Base-by-base conservation (phyloP, 345 rosid species). In the Salix arbutifolia region DNA sequence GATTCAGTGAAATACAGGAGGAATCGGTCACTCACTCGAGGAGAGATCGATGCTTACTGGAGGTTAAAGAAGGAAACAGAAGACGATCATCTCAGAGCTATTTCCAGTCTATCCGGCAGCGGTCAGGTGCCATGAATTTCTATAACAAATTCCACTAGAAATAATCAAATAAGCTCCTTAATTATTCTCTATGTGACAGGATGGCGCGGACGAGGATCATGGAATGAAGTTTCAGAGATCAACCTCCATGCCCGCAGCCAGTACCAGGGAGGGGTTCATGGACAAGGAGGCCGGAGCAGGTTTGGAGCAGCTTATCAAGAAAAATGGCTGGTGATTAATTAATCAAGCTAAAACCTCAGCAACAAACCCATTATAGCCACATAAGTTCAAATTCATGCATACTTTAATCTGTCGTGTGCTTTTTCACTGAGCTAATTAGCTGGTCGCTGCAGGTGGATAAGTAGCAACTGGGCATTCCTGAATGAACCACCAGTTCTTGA, bases 391-490 rank as follows among this genome's bases (percentile, higher is more conserved):
- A 58, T 10, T n/a, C 26, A 3, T 21, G 5, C 4, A 0, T 23
- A 14, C 0, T 58, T 58, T 23, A 23, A 58, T 58, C 64, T 58
- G 7, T 0, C 19, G 1, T 19, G 2, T 66, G 14, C 23, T 5
- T 66, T 2, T 71, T 9, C 14, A 7, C 7, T n/a, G 0, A 26
- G 7, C 8, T 6, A 30, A 33, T 5, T 33, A 46, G 50, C 18
- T 35, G 50, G 61, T 28, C 28, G 65, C 21, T 50, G 80, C 73
- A 89, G 98, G 98, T 95, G 99, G 98, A 90, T 74, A 2, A 80
- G 90, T 66, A 95, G 97, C 87, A 89, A 79, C 72, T 89, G 77
- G 96, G 97, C 97, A 23, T 91, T 91, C 80, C 84, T 95, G 56
- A 93, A 95, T 66, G 97, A 91, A 78, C 91, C 96, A 0, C 93